Percentiles rank a stretch among this genome's conserved stretches.
phyloP scores from a whole-genome alignment of 805 yeast genomes.

The Limtongozyma cylindracea region DNA sequence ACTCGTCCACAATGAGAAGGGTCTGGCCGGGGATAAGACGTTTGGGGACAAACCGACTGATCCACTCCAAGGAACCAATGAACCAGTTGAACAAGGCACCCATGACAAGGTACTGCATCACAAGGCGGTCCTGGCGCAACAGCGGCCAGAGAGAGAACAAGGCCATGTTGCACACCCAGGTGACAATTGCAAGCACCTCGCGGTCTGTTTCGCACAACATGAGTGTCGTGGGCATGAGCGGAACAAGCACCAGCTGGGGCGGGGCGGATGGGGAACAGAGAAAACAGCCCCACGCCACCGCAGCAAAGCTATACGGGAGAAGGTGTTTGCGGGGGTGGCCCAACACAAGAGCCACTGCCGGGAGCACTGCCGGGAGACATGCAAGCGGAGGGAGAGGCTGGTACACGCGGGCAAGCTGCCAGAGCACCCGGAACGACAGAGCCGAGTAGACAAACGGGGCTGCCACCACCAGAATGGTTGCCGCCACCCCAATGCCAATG shows the following conservation, averaged over 20 bases:
- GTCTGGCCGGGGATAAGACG: too few relatives aligned
- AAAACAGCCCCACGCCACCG: constrained; percentile 71
- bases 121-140: constrained; percentile 47
- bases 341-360: constrained; percentile 9
- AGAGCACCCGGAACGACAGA: constrained; percentile 72
- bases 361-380: constrained; percentile 18
- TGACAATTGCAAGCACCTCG: constrained; percentile 41
- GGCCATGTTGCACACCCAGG: constrained; percentile 74
- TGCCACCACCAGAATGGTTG: constrained; percentile 34
- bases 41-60: too few relatives aligned
- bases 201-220: constrained; percentile 29
- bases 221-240: constrained; percentile 64
- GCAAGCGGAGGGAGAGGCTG: constrained; percentile 19
- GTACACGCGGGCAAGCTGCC: constrained; percentile 58
- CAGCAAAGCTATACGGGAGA: constrained; percentile 43
- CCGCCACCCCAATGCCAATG: constrained; percentile 33
- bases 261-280: constrained; percentile 91
- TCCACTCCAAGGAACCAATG: constrained; percentile 33
- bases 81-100: constrained; percentile 55
- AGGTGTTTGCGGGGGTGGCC: constrained; percentile 8
- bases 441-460: constrained; percentile 33
- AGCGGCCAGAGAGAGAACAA: constrained; percentile 78
- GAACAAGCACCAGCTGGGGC: constrained; percentile 76
- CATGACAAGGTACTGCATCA: constrained; percentile 43
- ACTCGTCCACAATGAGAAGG: too few relatives aligned